These are phyloP conservation scores for Kodamaea suecica DNA, from an alignment of 1,139 yeast species.

Conservation along the genomic window DNA sequence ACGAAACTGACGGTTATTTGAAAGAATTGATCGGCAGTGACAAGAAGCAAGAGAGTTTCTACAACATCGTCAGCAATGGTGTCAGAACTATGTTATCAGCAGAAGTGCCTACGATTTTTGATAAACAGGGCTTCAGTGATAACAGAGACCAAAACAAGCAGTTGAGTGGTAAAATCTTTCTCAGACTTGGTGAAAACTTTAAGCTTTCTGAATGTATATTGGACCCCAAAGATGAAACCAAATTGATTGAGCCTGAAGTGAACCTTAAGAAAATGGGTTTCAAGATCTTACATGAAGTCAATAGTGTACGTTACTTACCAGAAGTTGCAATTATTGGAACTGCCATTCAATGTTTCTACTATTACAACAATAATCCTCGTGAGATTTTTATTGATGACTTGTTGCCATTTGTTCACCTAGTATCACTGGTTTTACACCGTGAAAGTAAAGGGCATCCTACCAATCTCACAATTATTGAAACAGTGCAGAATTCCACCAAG, in stretches of 20 bases:
- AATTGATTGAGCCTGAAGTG: conserved; percentile 20
- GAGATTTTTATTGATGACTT: conserved; percentile 22
- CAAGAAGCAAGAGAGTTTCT: conserved; percentile 48
- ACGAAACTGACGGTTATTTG: conserved; percentile 62
- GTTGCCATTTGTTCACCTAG: conserved; percentile 28
- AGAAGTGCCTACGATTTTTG: conserved; percentile 8
- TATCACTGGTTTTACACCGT: conserved; percentile 21
- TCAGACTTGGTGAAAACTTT: conserved; percentile 37
- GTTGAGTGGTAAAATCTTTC: conserved; percentile 39
- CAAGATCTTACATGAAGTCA: conserved; percentile 40
- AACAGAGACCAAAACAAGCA: conserved; percentile 20
- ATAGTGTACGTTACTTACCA: conserved; percentile 36
- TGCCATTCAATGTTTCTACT: conserved; percentile 34
- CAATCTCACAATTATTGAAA: conserved; percentile 20
- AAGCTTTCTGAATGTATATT: conserved; percentile 26
- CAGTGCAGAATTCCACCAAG: conserved; percentile 14
- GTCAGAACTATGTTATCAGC: conserved; percentile 23
- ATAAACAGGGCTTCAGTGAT: conserved; percentile 24
- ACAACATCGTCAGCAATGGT: conserved; percentile 37
- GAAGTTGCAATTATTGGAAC: conserved; percentile 40
- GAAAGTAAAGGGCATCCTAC: conserved; percentile 22
- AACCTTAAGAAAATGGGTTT: conserved; percentile 45
- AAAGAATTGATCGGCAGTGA: conserved; percentile 60
- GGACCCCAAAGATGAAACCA: conserved; percentile 6
- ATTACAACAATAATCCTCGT: conserved; percentile 16